Evolutionary conservation across 768 basidiomycete species (phyloP).

Genomic region (Lentinula detonsa): DNA sequence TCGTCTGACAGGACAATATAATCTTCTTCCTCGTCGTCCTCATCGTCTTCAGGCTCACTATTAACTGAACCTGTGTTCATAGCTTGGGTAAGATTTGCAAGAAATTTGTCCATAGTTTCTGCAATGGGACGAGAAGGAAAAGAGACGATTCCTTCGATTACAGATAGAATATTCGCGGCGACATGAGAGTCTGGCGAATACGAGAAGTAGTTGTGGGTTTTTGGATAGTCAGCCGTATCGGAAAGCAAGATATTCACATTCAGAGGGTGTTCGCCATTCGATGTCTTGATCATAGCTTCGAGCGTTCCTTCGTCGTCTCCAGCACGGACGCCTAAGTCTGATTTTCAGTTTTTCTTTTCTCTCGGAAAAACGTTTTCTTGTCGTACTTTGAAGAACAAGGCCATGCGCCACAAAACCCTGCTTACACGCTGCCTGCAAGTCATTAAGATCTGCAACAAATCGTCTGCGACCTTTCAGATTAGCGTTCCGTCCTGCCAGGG

Average conservation of each 20-base stretch:
- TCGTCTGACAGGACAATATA: not conserved
- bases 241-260: constrained; percentile 42
- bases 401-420: constrained; percentile 29
- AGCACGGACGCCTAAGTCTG: constrained; percentile 33
- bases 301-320: constrained; percentile 67
- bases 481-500: constrained; percentile 25
- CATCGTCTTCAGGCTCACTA: constrained; percentile 13
- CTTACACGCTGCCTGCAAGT: constrained; percentile 31
- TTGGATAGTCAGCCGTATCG: constrained; percentile 65
- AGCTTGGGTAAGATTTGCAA: constrained; percentile 26
- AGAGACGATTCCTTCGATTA: constrained; percentile 40
- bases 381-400: constrained; percentile 37
- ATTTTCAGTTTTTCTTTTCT: not conserved
- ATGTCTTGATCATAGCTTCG: constrained; percentile 38
- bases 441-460: constrained; percentile 51
- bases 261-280: constrained; percentile 26
- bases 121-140: constrained; percentile 35
- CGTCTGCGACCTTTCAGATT: constrained; percentile 51
- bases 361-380: not conserved
- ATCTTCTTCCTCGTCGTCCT: constrained; percentile 2
- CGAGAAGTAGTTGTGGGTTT: constrained; percentile 49
- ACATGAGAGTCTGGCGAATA: constrained; percentile 44
- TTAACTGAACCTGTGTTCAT: constrained; percentile 7
- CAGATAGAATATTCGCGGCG: constrained; percentile 29
- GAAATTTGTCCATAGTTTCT: constrained; percentile 37